phyloP scores from a whole-genome alignment of 2,329 filamentous ascomycete genomes.

The Cercospora canescens region DNA sequence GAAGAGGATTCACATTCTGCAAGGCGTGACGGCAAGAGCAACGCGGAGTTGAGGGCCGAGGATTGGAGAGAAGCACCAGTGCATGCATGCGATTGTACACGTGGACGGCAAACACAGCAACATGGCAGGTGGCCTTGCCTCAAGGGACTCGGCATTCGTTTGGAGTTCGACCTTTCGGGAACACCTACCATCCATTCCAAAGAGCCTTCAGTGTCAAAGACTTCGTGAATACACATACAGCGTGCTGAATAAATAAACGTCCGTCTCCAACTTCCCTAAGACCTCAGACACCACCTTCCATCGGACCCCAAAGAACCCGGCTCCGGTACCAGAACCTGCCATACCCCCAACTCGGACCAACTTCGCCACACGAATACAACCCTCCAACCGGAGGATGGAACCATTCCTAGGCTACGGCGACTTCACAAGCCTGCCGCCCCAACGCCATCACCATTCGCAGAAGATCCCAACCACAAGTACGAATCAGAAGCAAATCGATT shows the following conservation, averaged over 20 bases:
- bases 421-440: not conserved
- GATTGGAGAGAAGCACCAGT: no score
- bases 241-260: not conserved
- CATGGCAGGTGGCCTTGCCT: not conserved
- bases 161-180: no score
- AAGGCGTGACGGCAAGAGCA: no score
- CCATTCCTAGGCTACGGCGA: not conserved
- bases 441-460: not conserved
- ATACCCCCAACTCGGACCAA: no score
- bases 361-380: not conserved
- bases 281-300: not conserved
- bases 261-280: not conserved
- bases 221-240: not conserved
- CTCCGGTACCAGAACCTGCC: no score
- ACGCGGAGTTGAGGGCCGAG: no score
- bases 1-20: no score
- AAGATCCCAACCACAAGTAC: not conserved
- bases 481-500: no score
- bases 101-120: not conserved
- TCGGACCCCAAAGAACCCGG: no score
- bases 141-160: not conserved
- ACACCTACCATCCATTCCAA: not conserved
- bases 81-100: not conserved
- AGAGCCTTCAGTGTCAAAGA: not conserved
- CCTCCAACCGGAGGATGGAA: not conserved